Evolutionary conservation across 2,329 filamentous ascomycete species (phyloP).

Genomic region (Furcasterigmium furcatum): DNA sequence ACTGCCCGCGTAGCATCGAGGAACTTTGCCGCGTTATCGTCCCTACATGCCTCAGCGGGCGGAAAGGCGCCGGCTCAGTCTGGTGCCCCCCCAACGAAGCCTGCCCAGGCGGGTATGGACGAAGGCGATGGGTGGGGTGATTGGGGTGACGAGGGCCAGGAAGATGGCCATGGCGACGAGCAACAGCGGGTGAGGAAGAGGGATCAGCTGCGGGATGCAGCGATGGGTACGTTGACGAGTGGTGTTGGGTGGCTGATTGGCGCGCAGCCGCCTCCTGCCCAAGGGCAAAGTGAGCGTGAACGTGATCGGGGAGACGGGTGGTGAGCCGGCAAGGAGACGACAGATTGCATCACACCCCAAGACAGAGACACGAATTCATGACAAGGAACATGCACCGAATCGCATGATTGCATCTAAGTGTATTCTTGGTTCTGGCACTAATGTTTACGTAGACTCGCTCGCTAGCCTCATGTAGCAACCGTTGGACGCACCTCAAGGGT

Average conservation of each 20-base stretch:
- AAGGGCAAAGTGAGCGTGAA: too few species aligned
- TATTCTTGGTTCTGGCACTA: too few species aligned
- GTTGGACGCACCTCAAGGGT: too few species aligned
- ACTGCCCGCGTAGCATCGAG: constrained; percentile 56
- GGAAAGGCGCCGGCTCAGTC: constrained; percentile 8
- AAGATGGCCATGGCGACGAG: constrained; percentile 20
- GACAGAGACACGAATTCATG: too few species aligned
- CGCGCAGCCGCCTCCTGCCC: constrained; percentile 28
- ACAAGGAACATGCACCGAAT: too few species aligned
- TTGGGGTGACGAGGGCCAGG: constrained; percentile 15
- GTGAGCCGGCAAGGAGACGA: too few species aligned
- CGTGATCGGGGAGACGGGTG: too few species aligned
- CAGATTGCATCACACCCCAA: too few species aligned
- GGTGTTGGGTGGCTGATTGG: constrained; percentile 67
- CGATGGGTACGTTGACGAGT: constrained; percentile 63
- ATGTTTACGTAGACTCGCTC: too few species aligned
- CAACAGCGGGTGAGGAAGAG: constrained; percentile 59
- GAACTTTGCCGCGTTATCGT: constrained; percentile 55
- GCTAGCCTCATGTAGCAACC: too few species aligned
- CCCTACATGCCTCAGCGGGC: constrained; percentile 39
- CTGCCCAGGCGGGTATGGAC: constrained; percentile 2
- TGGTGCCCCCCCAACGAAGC: background rate
- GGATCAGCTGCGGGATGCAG: constrained; percentile 66
- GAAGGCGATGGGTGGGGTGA: constrained; percentile 8
- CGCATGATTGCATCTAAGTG: too few species aligned